Percentiles rank a stretch among this genome's conserved stretches.
Evolutionary conservation across 2,329 filamentous ascomycete genomes (phyloP).

Genomic region (Claviceps capensis): DNA sequence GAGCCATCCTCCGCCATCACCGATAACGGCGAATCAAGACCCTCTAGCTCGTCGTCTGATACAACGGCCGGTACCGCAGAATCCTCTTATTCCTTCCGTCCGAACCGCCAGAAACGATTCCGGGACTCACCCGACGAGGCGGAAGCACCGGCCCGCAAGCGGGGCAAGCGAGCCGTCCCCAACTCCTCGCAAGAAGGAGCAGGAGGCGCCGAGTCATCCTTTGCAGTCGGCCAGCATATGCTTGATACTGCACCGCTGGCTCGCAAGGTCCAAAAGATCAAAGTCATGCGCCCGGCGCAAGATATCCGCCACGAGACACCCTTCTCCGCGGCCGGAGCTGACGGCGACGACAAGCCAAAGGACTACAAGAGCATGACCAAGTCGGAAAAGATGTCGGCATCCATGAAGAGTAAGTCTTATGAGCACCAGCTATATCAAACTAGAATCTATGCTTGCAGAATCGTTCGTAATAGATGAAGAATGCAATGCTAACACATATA

Average conservation of each 20-base stretch:
- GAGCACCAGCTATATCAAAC: neutral
- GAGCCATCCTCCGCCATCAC: conserved; percentile 22
- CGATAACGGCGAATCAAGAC: conserved; percentile 33
- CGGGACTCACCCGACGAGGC: conserved; percentile 32
- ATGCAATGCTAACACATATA: conserved; percentile 11
- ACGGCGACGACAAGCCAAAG: conserved; percentile 30
- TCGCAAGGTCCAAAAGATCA: conserved; percentile 25
- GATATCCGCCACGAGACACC: conserved; percentile 19
- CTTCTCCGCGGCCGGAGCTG: conserved; percentile 13
- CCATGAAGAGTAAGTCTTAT: conserved; percentile 43
- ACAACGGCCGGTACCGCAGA: conserved; percentile 33
- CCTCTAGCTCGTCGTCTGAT: conserved; percentile 39
- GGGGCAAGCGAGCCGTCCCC: conserved; percentile 16
- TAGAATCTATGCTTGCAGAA: neutral
- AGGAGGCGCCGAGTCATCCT: conserved; percentile 6
- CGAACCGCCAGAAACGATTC: conserved; percentile 41
- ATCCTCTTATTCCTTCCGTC: conserved; percentile 39
- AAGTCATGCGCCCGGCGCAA: conserved; percentile 19
- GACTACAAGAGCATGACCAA: conserved; percentile 50
- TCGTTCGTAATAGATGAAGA: neutral
- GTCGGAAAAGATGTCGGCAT: conserved; percentile 52
- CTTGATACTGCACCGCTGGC: conserved; percentile 11
- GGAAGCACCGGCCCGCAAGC: conserved; percentile 26
- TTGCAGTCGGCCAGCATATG: conserved; percentile 9
- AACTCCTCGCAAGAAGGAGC: conserved; percentile 2